A percentile compares a stretch with the other conserved stretches of the same genome.
phyloP scores from a whole-genome alignment of 345 rosid genomes.

The Dipteronia dyeriana region DNA sequence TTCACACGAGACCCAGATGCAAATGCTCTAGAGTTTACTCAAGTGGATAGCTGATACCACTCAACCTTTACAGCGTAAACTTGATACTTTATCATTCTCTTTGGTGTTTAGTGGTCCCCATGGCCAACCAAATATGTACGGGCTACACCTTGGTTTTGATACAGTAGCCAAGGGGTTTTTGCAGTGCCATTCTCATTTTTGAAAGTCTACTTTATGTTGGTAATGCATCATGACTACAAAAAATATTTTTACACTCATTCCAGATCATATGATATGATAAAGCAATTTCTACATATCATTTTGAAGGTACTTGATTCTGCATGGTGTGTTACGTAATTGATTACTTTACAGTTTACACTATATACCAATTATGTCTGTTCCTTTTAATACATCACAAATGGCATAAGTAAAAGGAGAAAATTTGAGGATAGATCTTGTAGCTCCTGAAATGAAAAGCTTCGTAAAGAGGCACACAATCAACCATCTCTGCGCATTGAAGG shows the following conservation, averaged over 20 bases:
- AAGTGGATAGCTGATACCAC: constrained; percentile 40
- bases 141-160: neutral
- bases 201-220: too few relatives aligned
- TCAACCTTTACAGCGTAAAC: neutral
- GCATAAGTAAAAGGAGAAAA: neutral
- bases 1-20: constrained; percentile 93
- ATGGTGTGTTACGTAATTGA: neutral
- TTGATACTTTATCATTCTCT: neutral
- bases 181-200: too few relatives aligned
- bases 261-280: neutral
- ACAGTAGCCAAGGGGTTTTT: neutral
- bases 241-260: too few relatives aligned
- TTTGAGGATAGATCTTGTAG: too few relatives aligned
- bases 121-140: neutral
- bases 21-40: constrained; percentile 90
- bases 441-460: neutral
- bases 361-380: neutral
- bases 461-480: neutral
- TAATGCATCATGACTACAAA: too few relatives aligned
- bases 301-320: neutral
- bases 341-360: neutral
- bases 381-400: neutral
- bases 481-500: neutral
- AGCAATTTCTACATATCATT: neutral
- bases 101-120: neutral